Percentiles rank a stretch among this genome's conserved stretches.
phyloP scores from a whole-genome alignment of 345 rosid genomes.

The Adansonia digitata region DNA sequence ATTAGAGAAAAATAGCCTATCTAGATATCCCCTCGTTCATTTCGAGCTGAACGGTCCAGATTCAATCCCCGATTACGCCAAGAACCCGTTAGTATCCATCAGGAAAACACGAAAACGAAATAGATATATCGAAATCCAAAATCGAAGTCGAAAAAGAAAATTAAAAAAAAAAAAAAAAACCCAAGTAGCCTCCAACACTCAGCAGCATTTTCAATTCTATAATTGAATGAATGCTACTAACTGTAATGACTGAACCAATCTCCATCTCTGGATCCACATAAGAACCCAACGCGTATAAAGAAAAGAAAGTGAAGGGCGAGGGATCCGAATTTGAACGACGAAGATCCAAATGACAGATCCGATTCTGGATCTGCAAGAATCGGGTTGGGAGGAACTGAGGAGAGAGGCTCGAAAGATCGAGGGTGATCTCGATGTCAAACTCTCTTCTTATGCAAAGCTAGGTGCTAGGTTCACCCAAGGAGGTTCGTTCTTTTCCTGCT shows the following conservation, averaged over 20 bases:
- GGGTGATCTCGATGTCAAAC: constrained; percentile 97
- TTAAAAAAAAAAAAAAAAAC: neutral
- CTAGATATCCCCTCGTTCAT: too few species aligned
- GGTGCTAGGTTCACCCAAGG: constrained; percentile 89
- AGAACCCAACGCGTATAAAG: neutral
- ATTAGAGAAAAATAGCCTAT: too few species aligned
- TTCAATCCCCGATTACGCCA: too few species aligned
- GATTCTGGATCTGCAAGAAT: constrained; percentile 82
- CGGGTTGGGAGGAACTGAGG: constrained; percentile 97
- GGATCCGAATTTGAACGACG: neutral
- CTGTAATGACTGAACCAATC: constrained; percentile 13
- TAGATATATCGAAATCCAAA: neutral
- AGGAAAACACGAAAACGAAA: neutral
- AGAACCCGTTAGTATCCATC: too few species aligned
- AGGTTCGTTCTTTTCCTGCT: constrained; percentile 39
- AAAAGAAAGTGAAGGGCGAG: neutral
- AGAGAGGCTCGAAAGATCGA: constrained; percentile 90
- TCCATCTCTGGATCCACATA: constrained; percentile 19
- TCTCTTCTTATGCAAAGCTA: constrained; percentile 94
- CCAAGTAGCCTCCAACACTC: neutral
- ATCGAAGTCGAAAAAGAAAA: neutral
- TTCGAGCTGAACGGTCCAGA: constrained; percentile 1
- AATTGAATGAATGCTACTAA: neutral
- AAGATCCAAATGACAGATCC: constrained; percentile 64
- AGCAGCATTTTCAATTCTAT: neutral